phyloP scores from a whole-genome alignment of 768 basidiomycete genomes.

The Boletus rubroflammeus region DNA sequence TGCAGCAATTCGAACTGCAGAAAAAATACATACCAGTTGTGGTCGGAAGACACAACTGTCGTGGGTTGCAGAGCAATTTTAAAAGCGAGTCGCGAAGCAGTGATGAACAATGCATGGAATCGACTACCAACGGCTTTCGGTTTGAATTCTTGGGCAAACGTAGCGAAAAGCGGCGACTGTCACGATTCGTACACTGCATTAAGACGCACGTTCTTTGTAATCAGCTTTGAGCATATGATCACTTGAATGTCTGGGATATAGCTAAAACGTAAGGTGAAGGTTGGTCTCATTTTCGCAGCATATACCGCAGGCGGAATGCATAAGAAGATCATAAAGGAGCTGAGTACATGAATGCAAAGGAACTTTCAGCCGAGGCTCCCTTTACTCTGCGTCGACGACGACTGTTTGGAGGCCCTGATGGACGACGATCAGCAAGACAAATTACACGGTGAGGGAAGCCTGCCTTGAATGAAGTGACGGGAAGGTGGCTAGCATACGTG shows the following conservation, averaged over 20 bases:
- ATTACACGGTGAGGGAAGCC: constrained; percentile 21
- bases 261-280: too few relatives aligned
- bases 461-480: constrained; percentile 82
- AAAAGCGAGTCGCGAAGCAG: neutral
- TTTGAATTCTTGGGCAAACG: constrained; percentile 4
- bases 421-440: constrained; percentile 5
- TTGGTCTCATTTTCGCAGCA: constrained; percentile 24
- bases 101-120: neutral
- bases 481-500: constrained; percentile 84
- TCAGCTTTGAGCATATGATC: neutral
- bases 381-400: constrained; percentile 77
- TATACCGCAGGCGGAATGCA: constrained; percentile 29
- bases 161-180: neutral
- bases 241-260: too few relatives aligned
- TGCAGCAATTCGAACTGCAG: neutral
- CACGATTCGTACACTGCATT: neutral
- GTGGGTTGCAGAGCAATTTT: neutral
- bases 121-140: constrained; percentile 1
- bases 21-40: neutral
- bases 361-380: constrained; percentile 3
- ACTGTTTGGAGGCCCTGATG: constrained; percentile 79
- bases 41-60: neutral
- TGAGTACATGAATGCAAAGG: constrained; percentile 16
- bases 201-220: neutral
- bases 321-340: constrained; percentile 16